Evolutionary conservation across 805 yeast species (phyloP), one percentile per base, ranked within the genome.

Genomic region (Pichia nakasei): DNA sequence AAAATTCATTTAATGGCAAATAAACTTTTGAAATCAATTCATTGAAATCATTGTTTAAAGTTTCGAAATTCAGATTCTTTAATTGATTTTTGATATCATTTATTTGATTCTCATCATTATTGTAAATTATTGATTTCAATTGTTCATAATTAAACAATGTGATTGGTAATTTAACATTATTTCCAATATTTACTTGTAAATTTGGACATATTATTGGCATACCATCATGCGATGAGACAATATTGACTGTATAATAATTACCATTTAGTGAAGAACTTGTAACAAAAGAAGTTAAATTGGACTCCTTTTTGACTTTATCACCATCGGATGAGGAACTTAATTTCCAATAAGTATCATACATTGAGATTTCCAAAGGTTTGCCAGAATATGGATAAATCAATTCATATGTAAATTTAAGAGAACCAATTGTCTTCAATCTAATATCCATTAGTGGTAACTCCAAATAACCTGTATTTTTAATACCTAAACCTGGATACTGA

Each of bases 291-390:
- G 81, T 71, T 20, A 63, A 57, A 27, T 59, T 56, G 19, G 57
- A 52, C 20, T 50, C 48, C 18, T 45, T 35, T 11, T 43, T 44
- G n/a, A n/a, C n/a, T 35, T 42, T 43, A 35, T 43, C 44, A 21
- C 49, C 51, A 22, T 52, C 56, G 1, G 58, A 54, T 9, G 59
- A 76, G 37, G 82, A 75, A 0, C 96, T 85, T 1, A 95, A 82
- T 63, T 89, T 93, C 98, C 98, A 91, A 64, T 91, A 91, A 0
- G 97, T 91, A 57, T 89, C 97, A 59, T 85, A 88, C 65, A 87
- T 86, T 11, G 95, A 81, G 36, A 94, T 83, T 61, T 89, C 97
- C 46, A 91, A 66, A 5, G 95, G 82, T 0, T 65, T 66, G 7
- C 96, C 97, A 6, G 80, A 70, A 58, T 82, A 93, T n/a, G 98